Evolutionary conservation across 2,329 filamentous ascomycete genomes (phyloP).

Genomic region (Fusarium xyrophilum): DNA sequence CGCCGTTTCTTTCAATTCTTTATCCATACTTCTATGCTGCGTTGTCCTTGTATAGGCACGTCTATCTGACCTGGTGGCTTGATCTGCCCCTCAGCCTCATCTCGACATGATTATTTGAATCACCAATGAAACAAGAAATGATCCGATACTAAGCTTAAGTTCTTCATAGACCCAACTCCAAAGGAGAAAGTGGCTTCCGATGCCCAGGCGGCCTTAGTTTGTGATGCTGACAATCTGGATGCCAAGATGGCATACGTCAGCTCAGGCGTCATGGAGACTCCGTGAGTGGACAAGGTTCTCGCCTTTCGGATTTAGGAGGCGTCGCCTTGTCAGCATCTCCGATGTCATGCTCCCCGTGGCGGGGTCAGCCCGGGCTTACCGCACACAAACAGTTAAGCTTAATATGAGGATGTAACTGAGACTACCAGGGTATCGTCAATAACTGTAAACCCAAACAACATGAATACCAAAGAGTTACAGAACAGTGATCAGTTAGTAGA

Average conservation of each 20-base stretch:
- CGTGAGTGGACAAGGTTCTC: conserved; percentile 1
- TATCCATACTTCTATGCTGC: neutral
- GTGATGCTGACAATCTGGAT: conserved; percentile 13
- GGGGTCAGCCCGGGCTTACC: conserved; percentile 4
- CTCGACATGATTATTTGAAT: neutral
- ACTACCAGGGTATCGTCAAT: neutral
- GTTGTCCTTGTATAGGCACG: neutral
- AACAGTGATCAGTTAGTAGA: fast-evolving
- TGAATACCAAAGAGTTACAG: neutral
- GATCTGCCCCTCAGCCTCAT: too few relatives aligned
- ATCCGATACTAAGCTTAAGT: neutral
- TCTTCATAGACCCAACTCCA: neutral
- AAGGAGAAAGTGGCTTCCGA: neutral
- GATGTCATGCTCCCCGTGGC: neutral
- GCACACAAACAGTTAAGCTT: conserved; percentile 19
- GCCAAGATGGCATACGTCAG: conserved; percentile 28
- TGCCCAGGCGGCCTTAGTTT: neutral
- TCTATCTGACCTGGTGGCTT: neutral
- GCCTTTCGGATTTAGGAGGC: conserved; percentile 17
- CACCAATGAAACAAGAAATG: neutral
- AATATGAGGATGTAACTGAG: neutral
- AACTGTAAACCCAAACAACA: too few relatives aligned
- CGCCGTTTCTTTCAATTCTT: neutral
- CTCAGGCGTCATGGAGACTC: conserved; percentile 16
- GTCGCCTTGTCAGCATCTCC: conserved; percentile 7